Evolutionary conservation across 2,329 filamentous ascomycete genomes (phyloP), one percentile per base, ranked within the genome.

Genomic region (Paecilomyces formosus): DNA sequence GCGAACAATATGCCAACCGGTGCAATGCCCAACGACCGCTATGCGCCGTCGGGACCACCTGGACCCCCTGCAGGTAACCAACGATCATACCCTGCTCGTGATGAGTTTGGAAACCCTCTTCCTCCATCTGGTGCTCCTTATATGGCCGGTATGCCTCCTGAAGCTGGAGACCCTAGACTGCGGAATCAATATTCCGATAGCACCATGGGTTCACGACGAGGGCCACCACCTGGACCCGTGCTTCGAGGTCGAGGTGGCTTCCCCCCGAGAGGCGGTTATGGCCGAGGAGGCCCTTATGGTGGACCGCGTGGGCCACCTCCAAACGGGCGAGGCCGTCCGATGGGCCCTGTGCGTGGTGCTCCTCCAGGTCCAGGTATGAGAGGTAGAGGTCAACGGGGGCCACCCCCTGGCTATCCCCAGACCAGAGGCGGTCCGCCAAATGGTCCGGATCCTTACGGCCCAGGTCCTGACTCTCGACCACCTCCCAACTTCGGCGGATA

Each of bases 211-310:
- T 76, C 76, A 13, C 69, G 70, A 59, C 69, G 73, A 59, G 75
- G 74, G n/a, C 67, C 71, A 39, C 69, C 72, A 13, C 68, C 69
- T 59, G 76, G 76, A 12, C 83, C 80, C 61, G 78, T 72, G 2
- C 74, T 79, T 8, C 81, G 83, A 58, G 82, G 84, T 24, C 79
- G 87, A 66, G 85, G 84, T 64, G 80, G 78, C 6, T 83, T 81
- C 62, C 76, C 76, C 3, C 71, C 72, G 22, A 71, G 77, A 57
- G 78, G 81, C 55, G 76, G 69, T 11, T 78, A 76, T 64, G 76
- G 76, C 31, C 71, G 75, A 13, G 75, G 74, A 45, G 71, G 70
- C 9, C 70, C 75, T 28, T 73, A 78, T 55, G 71, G 68, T 50
- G 70, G 66, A 30, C 67, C 68, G 28, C 55, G 67, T 30, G 73